Base-by-base conservation (phyloP, 1,139 yeast species). In the Hansenula lynferdii region DNA sequence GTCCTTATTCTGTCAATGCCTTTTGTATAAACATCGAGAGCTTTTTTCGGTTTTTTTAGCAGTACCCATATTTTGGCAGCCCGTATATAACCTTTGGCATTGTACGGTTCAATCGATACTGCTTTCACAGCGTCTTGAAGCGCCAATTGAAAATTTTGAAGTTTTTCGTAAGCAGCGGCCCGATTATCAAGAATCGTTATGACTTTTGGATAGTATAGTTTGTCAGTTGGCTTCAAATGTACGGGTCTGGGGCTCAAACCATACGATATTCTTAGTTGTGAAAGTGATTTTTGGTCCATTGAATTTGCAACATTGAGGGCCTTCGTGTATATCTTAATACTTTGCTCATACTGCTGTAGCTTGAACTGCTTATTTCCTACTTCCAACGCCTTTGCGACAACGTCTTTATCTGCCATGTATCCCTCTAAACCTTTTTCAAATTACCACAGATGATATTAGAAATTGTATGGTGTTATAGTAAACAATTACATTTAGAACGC, bases 71-170 rank as follows among this genome's bases (percentile, higher is more conserved):
- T 45, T 49, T 77, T 80, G 2, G 78, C 76, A 2, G 64, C 54
- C 35, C 87, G 54, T 21, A 81, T 58, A 48, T 80, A 80, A 1
- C 85, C 81, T 53, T 75, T 80, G 46, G 80, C 67, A 31, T 77
- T 72, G 32, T 69, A 60, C 0, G 85, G 84, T 35, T 79, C 84
- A 2, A 65, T 39, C 16, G 57, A 52, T 3, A 72, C 59, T 47
- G 75, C 58, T 31, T 51, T 59, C 23, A 64, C 57, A 0, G 77
- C 72, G 42, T 77, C 82, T 20, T 49, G 48, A 31, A 73, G 50
- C 0, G 85, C 81, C 19, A 57, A 57, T 0, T 56, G 57, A 2
- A 58, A 31, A 15, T 66, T 61, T 2, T 62, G 62, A 37, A 77
- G 43, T 50, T 76, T 79, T 49, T 77, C 81, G 53, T 64, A 68